Conservation (phyloP, 805 yeast species). For the Wickerhamiella azyma region DNA sequence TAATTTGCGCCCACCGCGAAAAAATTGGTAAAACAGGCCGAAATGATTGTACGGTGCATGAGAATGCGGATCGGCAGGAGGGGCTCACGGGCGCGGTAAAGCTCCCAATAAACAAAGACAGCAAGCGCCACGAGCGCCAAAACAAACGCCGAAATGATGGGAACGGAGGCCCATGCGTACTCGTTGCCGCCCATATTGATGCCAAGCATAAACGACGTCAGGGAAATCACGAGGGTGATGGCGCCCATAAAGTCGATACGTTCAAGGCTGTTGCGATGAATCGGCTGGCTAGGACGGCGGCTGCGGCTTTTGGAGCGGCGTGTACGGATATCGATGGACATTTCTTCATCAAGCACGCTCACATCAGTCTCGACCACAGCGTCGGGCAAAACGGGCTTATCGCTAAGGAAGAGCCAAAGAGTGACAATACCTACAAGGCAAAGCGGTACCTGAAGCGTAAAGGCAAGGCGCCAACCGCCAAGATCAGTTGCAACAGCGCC, state of each 20-base stretch:
- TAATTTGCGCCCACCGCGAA: conserved; percentile 56
- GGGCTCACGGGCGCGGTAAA: conserved; percentile 44
- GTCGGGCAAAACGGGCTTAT: conserved; percentile 7
- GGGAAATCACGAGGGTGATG: conserved; percentile 39
- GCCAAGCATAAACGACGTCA: conserved; percentile 47
- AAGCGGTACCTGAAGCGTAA: conserved; percentile 30
- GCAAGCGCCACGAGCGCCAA: conserved; percentile 26
- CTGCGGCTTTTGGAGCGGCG: conserved; percentile 8
- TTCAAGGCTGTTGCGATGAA: conserved; percentile 34
- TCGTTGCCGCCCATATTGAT: conserved; percentile 54
- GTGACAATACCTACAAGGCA: conserved; percentile 28
- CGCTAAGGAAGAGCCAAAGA: conserved; percentile 16
- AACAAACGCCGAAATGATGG: conserved; percentile 27
- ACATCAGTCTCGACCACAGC: conserved; percentile 8
- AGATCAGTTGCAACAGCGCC: conserved; percentile 40
- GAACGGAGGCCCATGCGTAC: conserved; percentile 33
- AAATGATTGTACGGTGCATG: conserved; percentile 43
- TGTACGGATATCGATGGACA: conserved; percentile 1
- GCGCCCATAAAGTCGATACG: conserved; percentile 62
- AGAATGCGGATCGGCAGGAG: conserved; percentile 49
- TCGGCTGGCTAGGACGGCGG: conserved; percentile 25
- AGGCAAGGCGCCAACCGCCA: conserved; percentile 51
- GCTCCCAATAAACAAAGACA: conserved; percentile 40
- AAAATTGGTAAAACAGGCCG: conserved; percentile 57
- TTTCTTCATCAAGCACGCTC: conserved; percentile 7